These are phyloP conservation scores for Vigna unguiculata DNA, from an alignment of 306 rosid species.

Conservation along the genomic window DNA sequence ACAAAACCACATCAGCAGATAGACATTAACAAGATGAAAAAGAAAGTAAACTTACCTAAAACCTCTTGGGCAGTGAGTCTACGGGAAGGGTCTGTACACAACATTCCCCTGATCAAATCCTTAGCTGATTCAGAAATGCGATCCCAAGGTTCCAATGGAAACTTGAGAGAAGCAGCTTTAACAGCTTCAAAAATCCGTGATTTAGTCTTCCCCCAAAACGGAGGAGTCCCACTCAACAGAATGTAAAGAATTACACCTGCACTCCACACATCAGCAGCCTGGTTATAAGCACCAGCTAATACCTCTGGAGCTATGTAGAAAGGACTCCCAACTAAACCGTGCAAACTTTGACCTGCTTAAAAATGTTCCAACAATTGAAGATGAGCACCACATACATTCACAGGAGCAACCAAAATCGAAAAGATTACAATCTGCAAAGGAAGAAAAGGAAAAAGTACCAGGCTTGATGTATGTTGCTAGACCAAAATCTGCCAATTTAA, in stretches of 20 bases:
- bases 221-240: conserved; percentile 84
- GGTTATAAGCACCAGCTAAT: conserved; percentile 82
- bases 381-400: conserved; percentile 29
- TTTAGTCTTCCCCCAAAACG: conserved; percentile 93
- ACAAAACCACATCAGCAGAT: conserved; percentile 23
- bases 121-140: conserved; percentile 69
- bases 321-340: conserved; percentile 92
- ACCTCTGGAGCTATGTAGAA: conserved; percentile 93
- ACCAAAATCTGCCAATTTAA: conserved; percentile 88
- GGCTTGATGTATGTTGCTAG: conserved; percentile 92
- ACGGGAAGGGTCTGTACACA: conserved; percentile 69
- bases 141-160: conserved; percentile 77
- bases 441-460: conserved; percentile 57
- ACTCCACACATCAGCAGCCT: conserved; percentile 93
- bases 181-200: conserved; percentile 84
- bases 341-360: conserved; percentile 80
- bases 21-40: conserved; percentile 3
- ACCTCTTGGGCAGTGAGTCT: conserved; percentile 83
- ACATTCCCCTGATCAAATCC: conserved; percentile 79
- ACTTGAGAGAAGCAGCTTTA: conserved; percentile 70
- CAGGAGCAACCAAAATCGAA: not conserved
- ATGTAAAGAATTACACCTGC: conserved; percentile 87
- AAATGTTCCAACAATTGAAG: conserved; percentile 48
- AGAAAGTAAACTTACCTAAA: conserved; percentile 58
- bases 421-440: conserved; percentile 35